A percentile compares a stretch with the other conserved stretches of the same genome.
Evolutionary conservation across 1,284 basidiomycete genomes (phyloP).

Genomic region (Cutaneotrichosporon sp.): DNA sequence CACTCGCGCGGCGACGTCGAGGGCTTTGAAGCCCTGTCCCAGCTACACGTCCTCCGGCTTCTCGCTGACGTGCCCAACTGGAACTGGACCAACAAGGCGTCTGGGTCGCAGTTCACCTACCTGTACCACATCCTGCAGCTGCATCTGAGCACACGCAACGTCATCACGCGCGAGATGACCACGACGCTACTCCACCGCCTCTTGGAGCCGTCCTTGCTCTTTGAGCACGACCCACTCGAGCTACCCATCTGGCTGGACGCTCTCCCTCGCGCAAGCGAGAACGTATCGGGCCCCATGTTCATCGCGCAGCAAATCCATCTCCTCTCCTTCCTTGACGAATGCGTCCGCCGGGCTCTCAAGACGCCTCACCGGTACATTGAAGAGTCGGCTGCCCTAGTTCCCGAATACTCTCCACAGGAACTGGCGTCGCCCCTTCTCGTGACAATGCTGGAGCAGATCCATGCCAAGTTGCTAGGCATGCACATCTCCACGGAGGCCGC

Average conservation of each 20-base stretch:
- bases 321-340: constrained; percentile 76
- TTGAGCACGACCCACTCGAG: constrained; percentile 73
- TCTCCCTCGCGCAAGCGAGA: constrained; percentile 47
- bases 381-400: constrained; percentile 50
- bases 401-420: constrained; percentile 21
- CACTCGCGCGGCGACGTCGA: constrained; percentile 47
- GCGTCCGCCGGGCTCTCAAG: constrained; percentile 73
- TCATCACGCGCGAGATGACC: constrained; percentile 57
- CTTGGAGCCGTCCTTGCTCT: constrained; percentile 66
- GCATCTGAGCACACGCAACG: constrained; percentile 54
- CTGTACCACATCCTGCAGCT: constrained; percentile 64
- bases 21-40: constrained; percentile 59
- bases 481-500: constrained; percentile 60
- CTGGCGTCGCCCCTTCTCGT: constrained; percentile 67
- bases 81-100: constrained; percentile 65
- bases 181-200: constrained; percentile 58
- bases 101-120: constrained; percentile 50
- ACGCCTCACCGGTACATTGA: constrained; percentile 85
- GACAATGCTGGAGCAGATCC: constrained; percentile 68
- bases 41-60: constrained; percentile 72
- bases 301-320: constrained; percentile 60
- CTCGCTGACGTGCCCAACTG: constrained; percentile 70
- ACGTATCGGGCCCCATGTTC: constrained; percentile 52
- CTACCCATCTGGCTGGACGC: constrained; percentile 68
- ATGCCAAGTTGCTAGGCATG: constrained; percentile 57